These are phyloP conservation scores for Podaxis sp. DNA, from an alignment of 768 basidiomycete species.

Conservation along the genomic window DNA sequence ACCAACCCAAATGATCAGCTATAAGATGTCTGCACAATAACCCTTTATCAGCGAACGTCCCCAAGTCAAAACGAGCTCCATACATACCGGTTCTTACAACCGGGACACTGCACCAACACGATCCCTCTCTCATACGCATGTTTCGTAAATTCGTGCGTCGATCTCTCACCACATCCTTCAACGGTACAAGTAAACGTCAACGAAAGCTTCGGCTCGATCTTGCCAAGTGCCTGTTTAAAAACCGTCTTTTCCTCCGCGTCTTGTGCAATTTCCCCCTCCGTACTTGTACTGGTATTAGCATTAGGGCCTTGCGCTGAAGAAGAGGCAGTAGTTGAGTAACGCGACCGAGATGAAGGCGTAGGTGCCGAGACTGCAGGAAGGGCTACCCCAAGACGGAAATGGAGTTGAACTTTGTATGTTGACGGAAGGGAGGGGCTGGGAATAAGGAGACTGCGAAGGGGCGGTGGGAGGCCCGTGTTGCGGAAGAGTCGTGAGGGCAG, in stretches of 20 bases:
- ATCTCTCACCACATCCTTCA: conserved; percentile 65
- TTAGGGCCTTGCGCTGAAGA: neutral
- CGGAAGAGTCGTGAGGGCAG: conserved; percentile 45
- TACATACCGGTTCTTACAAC: conserved; percentile 77
- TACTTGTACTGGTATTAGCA: neutral
- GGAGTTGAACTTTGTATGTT: conserved; percentile 31
- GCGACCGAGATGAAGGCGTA: conserved; percentile 13
- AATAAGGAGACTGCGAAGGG: conserved; percentile 38
- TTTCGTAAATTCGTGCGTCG: conserved; percentile 85
- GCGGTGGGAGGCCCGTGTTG: conserved; percentile 42
- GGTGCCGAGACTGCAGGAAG: conserved; percentile 10
- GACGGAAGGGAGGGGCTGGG: conserved; percentile 35
- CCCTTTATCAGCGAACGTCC: neutral
- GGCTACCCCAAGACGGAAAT: conserved; percentile 29
- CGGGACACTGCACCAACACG: conserved; percentile 89
- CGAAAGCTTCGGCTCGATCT: conserved; percentile 57
- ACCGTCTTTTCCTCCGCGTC: conserved; percentile 1
- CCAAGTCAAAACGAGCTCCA: neutral
- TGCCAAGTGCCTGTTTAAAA: neutral
- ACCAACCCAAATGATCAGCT: conserved; percentile 92
- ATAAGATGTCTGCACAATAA: conserved; percentile 62
- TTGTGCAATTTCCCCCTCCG: neutral
- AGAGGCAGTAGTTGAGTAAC: conserved; percentile 9
- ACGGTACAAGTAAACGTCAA: conserved; percentile 90
- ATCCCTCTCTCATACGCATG: conserved; percentile 85